phyloP scores from a whole-genome alignment of 2,329 filamentous ascomycete genomes.

The Aspergillus puulaauensis region DNA sequence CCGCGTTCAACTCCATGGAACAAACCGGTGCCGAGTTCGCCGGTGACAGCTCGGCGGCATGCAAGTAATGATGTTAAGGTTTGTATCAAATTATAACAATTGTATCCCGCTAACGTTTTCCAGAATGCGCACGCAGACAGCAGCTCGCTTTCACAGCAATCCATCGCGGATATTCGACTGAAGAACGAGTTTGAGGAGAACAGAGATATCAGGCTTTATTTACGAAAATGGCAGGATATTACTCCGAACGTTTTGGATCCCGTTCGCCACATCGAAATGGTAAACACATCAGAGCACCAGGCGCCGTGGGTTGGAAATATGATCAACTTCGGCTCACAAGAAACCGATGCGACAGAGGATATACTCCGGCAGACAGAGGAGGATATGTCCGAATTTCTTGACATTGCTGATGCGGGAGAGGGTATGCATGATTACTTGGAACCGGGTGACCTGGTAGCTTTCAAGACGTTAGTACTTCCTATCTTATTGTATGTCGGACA shows the following conservation, averaged over 20 bases:
- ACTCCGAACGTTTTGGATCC: constrained; percentile 32
- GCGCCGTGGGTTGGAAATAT: constrained; percentile 31
- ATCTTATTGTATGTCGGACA: neutral
- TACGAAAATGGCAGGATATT: constrained; percentile 40
- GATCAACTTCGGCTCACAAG: constrained; percentile 33
- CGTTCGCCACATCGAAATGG: constrained; percentile 22
- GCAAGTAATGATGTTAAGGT: constrained; percentile 6
- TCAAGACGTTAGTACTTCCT: constrained; percentile 26
- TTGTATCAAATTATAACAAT: neutral
- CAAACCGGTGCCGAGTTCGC: neutral
- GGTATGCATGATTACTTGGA: constrained; percentile 32
- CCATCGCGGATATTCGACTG: constrained; percentile 28
- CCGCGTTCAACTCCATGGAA: neutral
- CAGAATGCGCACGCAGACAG: neutral
- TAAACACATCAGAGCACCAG: constrained; percentile 10
- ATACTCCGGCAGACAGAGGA: constrained; percentile 23
- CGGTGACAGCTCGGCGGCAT: neutral
- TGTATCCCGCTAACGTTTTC: neutral
- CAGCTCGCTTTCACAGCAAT: constrained; percentile 11
- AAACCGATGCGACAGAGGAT: constrained; percentile 27
- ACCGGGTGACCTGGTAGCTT: constrained; percentile 42
- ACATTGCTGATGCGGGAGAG: constrained; percentile 31
- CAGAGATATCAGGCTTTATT: constrained; percentile 42
- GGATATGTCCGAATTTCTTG: constrained; percentile 26
- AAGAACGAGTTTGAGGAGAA: constrained; percentile 36